A percentile compares a stretch with the other conserved stretches of the same genome.
Conservation (phyloP, 805 yeast species). For the Kregervanrija pseudodelftensis region DNA sequence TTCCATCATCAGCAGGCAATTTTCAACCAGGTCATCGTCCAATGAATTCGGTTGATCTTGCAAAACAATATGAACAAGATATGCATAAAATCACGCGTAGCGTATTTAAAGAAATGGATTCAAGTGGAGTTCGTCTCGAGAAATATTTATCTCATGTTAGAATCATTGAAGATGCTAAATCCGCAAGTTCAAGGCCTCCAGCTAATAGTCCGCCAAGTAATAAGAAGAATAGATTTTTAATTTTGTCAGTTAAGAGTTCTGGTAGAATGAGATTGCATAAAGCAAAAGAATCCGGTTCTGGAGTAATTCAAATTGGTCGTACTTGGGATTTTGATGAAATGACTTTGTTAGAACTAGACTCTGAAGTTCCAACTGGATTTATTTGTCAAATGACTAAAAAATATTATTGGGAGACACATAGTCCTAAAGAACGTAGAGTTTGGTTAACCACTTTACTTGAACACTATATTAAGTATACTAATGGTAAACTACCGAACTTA, state of each 20-base stretch:
- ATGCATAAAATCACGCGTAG: slow-evolving; percentile 38
- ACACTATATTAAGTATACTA: slow-evolving; percentile 47
- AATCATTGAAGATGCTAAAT: slow-evolving; percentile 66
- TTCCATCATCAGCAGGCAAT: background rate
- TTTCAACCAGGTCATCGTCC: slow-evolving; percentile 7
- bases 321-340: slow-evolving; percentile 84
- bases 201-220: slow-evolving; percentile 35
- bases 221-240: slow-evolving; percentile 57
- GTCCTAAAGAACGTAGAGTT: slow-evolving; percentile 50
- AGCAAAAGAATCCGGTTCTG: slow-evolving; percentile 73
- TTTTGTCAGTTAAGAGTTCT: slow-evolving; percentile 49
- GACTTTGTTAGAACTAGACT: slow-evolving; percentile 45
- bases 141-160: slow-evolving; percentile 71
- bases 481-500: slow-evolving; percentile 45
- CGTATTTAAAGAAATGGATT: slow-evolving; percentile 42
- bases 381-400: slow-evolving; percentile 58
- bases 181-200: slow-evolving; percentile 66
- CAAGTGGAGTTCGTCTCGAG: slow-evolving; percentile 38
- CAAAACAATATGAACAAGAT: slow-evolving; percentile 53
- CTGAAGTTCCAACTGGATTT: slow-evolving; percentile 48
- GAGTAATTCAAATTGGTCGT: slow-evolving; percentile 80
- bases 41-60: slow-evolving; percentile 30
- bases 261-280: slow-evolving; percentile 74
- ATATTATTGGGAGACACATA: slow-evolving; percentile 75
- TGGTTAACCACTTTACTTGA: slow-evolving; percentile 48